phyloP scores from a whole-genome alignment of 495 filamentous ascomycete species.

The Pseudoneurospora amorphoporcata region DNA sequence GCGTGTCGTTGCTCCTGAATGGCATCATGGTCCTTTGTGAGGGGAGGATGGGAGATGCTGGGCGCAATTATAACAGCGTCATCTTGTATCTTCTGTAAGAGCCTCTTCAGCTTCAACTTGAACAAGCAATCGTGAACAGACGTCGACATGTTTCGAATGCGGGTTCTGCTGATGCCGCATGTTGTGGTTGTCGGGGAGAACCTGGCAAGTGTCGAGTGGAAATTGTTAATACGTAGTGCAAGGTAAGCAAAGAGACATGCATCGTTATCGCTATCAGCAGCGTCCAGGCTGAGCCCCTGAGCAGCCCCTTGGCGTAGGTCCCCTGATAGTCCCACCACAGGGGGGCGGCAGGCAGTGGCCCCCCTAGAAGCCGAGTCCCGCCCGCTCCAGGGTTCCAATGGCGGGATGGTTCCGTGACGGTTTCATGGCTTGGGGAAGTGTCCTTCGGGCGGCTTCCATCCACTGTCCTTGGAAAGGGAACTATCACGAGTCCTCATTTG shows the following conservation, averaged over 20 bases:
- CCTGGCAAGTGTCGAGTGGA: neutral
- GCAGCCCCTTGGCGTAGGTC: neutral
- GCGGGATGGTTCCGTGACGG: neutral
- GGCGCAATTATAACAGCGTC: neutral
- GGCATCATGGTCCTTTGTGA: neutral
- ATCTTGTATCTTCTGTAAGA: neutral
- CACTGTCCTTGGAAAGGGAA: neutral
- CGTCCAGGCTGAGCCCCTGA: neutral
- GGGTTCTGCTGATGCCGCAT: neutral
- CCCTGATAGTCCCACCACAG: neutral
- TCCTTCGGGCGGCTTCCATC: neutral
- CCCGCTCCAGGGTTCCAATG: neutral
- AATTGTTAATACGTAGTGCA: neutral
- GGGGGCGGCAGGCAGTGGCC: neutral
- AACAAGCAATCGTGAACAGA: too few species aligned
- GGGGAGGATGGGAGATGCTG: neutral
- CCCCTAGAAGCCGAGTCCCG: neutral
- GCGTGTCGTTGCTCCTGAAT: neutral
- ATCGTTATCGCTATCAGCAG: neutral
- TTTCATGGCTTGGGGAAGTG: neutral
- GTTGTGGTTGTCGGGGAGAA: neutral
- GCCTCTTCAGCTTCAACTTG: neutral
- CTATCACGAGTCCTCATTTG: neutral
- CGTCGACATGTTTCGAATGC: neutral
- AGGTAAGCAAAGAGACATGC: neutral